Evolutionary conservation across 306 rosid genomes (phyloP), one percentile per base, ranked within the genome.

Genomic region (Cucumis hystrix): DNA sequence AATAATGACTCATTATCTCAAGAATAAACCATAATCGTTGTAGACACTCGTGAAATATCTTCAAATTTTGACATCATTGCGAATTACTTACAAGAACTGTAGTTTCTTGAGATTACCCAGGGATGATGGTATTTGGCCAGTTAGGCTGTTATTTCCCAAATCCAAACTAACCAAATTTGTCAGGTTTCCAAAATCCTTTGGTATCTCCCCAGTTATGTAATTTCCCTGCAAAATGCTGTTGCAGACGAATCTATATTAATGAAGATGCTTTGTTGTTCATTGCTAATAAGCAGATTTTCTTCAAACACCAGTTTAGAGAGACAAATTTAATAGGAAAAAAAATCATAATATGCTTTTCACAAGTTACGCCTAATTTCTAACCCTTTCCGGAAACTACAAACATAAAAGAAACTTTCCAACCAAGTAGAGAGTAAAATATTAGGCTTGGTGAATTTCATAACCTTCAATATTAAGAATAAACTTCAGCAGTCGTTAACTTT

Each of bases 181-280:
- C 77, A 96, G 78, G 80, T 89, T 87, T 77, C 98, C 99, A 13
- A 91, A 79, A 81, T 91, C 97, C 82, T 87, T 75, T 14, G 99
- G 98, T 79, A 96, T 89, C 43, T 45, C 82, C 16, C 98, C 99
- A 28, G 87, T 85, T 59, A 96, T 92, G 61, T 76, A 83, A 89
- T 96, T 96, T 75, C 97, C 96, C 87, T 88, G 97, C 84, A 96
- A 86, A 43, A 88, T 80, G 79, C 99, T 96, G 91, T 83, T 60
- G 83, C 23, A 35, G 79, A 87, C 54, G 77, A 54, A 82, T 70
- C 65, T 16, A 64, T 67, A 63, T 72, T 51, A 72, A 51, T 52
- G 61, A 72, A 28, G 25, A 51, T 63, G 69, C 39, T 71, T 82
- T 55, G 65, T 75, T 47, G 41, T 77, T 43, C 30, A 40, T 23